Conservation (phyloP, 495 filamentous ascomycete genomes). For the Aspergillus campestris region DNA sequence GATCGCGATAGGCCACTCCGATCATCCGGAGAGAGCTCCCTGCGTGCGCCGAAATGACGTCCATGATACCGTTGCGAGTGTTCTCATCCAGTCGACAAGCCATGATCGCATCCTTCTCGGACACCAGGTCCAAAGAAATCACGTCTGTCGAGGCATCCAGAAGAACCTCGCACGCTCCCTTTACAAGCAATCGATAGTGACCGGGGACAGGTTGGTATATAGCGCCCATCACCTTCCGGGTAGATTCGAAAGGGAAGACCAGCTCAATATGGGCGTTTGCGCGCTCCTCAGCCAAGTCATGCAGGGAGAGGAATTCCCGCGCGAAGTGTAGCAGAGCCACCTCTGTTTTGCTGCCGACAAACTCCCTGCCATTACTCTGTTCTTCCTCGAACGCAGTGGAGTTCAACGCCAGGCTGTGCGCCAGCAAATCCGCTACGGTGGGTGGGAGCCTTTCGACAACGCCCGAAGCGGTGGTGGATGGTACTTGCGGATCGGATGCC, state of each 20-base stretch:
- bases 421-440: conserved; percentile 38
- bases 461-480: conserved; percentile 17
- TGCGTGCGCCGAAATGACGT: conserved; percentile 48
- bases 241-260: conserved; percentile 60
- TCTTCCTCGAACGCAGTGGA: conserved; percentile 60
- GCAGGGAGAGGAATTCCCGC: conserved; percentile 55
- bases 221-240: conserved; percentile 60
- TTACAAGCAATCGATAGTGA: conserved; percentile 56
- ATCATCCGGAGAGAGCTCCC: conserved; percentile 54
- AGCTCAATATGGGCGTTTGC: conserved; percentile 51
- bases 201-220: conserved; percentile 47
- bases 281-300: conserved; percentile 46
- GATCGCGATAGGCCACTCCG: conserved; percentile 54
- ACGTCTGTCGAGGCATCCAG: conserved; percentile 35
- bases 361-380: conserved; percentile 45
- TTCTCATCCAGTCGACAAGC: conserved; percentile 26
- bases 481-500: conserved; percentile 8
- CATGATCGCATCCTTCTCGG: conserved; percentile 21
- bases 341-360: conserved; percentile 63
- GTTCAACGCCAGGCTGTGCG: conserved; percentile 56
- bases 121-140: conserved; percentile 8
- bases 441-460: conserved; percentile 30
- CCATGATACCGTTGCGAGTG: conserved; percentile 19
- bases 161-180: conserved; percentile 62
- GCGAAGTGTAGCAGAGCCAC: conserved; percentile 57